phyloP scores from a whole-genome alignment of 331 rosid species.

The Saraca asoca region DNA sequence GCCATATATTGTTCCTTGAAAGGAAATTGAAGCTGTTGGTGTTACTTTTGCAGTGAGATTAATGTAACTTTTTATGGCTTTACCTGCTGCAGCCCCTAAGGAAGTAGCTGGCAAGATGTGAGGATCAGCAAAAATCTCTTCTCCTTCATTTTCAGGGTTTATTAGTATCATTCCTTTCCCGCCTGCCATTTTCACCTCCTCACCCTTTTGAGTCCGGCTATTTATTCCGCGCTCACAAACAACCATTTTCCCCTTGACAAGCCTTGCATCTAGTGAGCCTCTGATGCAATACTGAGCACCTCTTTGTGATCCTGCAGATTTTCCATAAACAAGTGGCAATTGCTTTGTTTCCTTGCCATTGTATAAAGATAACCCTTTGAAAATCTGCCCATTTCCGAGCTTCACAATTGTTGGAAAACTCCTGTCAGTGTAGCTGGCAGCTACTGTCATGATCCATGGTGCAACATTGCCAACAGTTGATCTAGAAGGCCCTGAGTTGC shows the following conservation, averaged over 20 bases:
- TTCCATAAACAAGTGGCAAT: slow-evolving; percentile 56
- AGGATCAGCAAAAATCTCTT: slow-evolving; percentile 62
- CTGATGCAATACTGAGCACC: slow-evolving; percentile 47
- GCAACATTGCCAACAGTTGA: slow-evolving; percentile 59
- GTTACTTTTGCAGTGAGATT: slow-evolving; percentile 1
- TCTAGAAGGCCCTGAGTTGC: slow-evolving; percentile 64
- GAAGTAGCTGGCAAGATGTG: slow-evolving; percentile 65
- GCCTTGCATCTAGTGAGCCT: slow-evolving; percentile 49
- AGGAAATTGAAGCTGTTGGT: slow-evolving; percentile 56
- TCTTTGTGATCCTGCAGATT: slow-evolving; percentile 44
- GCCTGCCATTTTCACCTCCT: slow-evolving; percentile 61
- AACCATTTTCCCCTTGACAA: slow-evolving; percentile 64
- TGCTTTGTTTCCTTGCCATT: slow-evolving; percentile 41
- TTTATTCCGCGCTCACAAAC: slow-evolving; percentile 59
- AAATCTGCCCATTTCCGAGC: slow-evolving; percentile 59
- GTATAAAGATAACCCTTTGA: slow-evolving; percentile 70
- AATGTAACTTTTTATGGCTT: slow-evolving; percentile 38
- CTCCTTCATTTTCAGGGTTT: slow-evolving; percentile 52
- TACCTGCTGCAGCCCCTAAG: slow-evolving; percentile 61
- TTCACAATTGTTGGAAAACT: slow-evolving; percentile 65
- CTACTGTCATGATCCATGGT: slow-evolving; percentile 87
- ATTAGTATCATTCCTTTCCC: slow-evolving; percentile 66
- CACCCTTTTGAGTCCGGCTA: slow-evolving; percentile 47
- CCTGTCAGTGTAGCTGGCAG: slow-evolving; percentile 74
- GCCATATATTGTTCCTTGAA: slow-evolving; percentile 60